Evolutionary conservation across 2,329 filamentous ascomycete genomes (phyloP).

Genomic region (Calonectria montana): DNA sequence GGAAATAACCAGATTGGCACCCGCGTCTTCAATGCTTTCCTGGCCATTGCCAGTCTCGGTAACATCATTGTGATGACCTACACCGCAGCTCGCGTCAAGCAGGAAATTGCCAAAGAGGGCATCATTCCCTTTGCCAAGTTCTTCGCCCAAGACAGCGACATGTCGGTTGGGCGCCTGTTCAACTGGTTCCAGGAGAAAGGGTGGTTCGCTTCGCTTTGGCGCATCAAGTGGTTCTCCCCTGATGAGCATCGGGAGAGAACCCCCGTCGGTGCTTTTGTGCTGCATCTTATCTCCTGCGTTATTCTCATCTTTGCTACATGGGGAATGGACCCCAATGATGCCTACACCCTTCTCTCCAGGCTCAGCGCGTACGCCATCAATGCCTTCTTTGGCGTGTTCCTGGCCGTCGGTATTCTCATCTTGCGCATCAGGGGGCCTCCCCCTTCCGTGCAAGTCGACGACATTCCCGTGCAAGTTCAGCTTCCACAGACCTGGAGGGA

Average conservation of each 20-base stretch:
- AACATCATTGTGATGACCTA: slow-evolving; percentile 70
- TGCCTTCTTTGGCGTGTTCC: slow-evolving; percentile 48
- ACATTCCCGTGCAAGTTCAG: slow-evolving; percentile 21
- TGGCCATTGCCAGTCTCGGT: slow-evolving; percentile 65
- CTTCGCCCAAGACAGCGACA: slow-evolving; percentile 54
- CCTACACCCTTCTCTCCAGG: slow-evolving; percentile 48
- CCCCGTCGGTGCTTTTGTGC: slow-evolving; percentile 48
- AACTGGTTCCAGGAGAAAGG: slow-evolving; percentile 46
- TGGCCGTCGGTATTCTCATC: slow-evolving; percentile 50
- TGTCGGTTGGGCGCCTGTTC: slow-evolving; percentile 48
- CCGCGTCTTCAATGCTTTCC: slow-evolving; percentile 59
- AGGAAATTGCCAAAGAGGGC: slow-evolving; percentile 70
- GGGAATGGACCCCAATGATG: slow-evolving; percentile 33
- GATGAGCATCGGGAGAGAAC: slow-evolving; percentile 51
- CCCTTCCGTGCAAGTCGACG: slow-evolving; percentile 27
- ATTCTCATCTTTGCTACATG: slow-evolving; percentile 51
- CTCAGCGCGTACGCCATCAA: slow-evolving; percentile 49
- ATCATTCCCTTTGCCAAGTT: slow-evolving; percentile 63
- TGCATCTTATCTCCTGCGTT: slow-evolving; percentile 49
- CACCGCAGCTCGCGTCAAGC: slow-evolving; percentile 66
- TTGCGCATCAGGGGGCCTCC: slow-evolving; percentile 49
- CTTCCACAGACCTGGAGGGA: slow-evolving; percentile 43
- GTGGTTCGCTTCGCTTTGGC: slow-evolving; percentile 43
- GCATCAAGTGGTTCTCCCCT: slow-evolving; percentile 46
- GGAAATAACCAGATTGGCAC: slow-evolving; percentile 43